Conservation (phyloP, 2,329 filamentous ascomycete genomes). For the Aspergillus latus region DNA sequence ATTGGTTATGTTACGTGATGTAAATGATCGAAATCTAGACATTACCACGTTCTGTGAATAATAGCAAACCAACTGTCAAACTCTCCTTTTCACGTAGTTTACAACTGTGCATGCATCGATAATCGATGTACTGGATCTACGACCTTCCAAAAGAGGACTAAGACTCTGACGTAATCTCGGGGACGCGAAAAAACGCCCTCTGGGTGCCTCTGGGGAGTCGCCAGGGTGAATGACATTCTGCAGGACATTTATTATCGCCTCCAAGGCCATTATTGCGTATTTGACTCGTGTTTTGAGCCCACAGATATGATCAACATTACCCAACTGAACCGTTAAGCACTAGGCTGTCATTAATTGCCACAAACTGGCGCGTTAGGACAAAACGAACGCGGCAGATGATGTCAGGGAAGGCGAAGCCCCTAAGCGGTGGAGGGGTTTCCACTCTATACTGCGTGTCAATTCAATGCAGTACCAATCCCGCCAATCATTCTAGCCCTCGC, state of each 20-base stretch:
- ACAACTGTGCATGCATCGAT: too few species aligned
- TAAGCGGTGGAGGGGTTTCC: slow-evolving; percentile 17
- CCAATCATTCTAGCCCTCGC: slow-evolving; percentile 3
- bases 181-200: not conserved
- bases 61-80: not conserved
- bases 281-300: not conserved
- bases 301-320: not conserved
- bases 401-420: slow-evolving; percentile 11
- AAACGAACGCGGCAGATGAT: slow-evolving; percentile 14
- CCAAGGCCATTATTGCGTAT: not conserved
- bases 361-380: slow-evolving; percentile 2
- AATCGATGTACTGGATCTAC: not conserved
- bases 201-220: too few species aligned
- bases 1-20: slow-evolving; percentile 7
- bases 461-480: slow-evolving; percentile 12
- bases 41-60: not conserved
- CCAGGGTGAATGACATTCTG: too few species aligned
- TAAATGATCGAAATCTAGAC: not conserved
- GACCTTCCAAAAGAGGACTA: slow-evolving; percentile 7
- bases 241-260: too few species aligned
- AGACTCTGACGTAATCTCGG: slow-evolving; percentile 8
- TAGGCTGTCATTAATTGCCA: not conserved
- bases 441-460: slow-evolving; percentile 2
- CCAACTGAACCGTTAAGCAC: not conserved
- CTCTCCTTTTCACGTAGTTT: too few species aligned